Evolutionary conservation across 345 rosid species (phyloP).

Genomic region (Lenwebbia sp.): DNA sequence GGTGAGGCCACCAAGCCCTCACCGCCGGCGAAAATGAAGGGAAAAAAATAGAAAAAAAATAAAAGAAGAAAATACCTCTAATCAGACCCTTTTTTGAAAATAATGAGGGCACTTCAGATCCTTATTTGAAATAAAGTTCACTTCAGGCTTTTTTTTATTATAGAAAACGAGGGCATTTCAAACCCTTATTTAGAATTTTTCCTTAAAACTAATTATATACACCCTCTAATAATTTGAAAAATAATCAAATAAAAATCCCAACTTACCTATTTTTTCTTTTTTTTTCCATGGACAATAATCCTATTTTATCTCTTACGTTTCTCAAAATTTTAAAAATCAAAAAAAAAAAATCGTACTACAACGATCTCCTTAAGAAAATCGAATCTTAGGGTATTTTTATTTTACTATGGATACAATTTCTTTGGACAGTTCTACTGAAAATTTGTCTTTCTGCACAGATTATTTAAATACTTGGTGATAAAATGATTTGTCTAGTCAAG

Average conservation of each 20-base stretch:
- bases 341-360: too few species aligned
- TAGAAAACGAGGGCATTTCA: too few species aligned
- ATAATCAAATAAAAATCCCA: not conserved
- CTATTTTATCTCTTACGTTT: not conserved
- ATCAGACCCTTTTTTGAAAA: too few species aligned
- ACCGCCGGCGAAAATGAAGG: too few species aligned
- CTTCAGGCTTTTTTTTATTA: too few species aligned
- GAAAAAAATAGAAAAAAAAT: too few species aligned
- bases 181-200: too few species aligned
- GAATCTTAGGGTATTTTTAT: not conserved
- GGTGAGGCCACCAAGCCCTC: too few species aligned
- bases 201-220: not conserved
- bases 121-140: too few species aligned
- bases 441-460: not conserved
- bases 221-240: not conserved
- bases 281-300: not conserved
- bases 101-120: too few species aligned
- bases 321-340: not conserved
- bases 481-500: not conserved
- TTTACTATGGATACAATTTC: not conserved
- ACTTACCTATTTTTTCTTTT: not conserved
- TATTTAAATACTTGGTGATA: accelerated
- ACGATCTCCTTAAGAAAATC: not conserved
- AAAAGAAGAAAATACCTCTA: too few species aligned
- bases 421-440: accelerated